These are phyloP conservation scores for Amylocarpus encephaloides DNA, from an alignment of 2,329 filamentous ascomycete species.

Conservation along the genomic window DNA sequence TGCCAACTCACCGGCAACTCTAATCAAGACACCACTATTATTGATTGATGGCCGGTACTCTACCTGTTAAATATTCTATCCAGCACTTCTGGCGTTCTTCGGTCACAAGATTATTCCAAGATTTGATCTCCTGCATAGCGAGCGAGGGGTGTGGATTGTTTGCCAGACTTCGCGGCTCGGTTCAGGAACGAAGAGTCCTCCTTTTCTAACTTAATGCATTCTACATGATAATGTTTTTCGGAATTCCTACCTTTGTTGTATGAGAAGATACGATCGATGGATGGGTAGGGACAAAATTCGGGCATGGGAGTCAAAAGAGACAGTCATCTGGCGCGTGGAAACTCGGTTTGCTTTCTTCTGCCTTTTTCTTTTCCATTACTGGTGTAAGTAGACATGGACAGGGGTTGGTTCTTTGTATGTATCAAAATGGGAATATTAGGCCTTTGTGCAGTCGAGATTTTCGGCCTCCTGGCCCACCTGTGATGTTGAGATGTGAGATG, in stretches of 20 bases:
- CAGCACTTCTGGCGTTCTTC: conserved; percentile 30
- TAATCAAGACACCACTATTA: conserved; percentile 9
- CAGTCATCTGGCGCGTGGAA: background rate
- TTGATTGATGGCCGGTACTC: conserved; percentile 10
- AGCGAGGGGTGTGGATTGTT: conserved; percentile 30
- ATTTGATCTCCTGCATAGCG: conserved; percentile 33
- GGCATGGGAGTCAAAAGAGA: background rate
- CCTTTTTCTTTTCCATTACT: background rate
- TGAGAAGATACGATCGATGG: background rate
- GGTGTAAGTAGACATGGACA: conserved; percentile 12
- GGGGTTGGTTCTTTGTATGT: conserved; percentile 23
- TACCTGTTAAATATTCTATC: conserved; percentile 31
- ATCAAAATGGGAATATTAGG: conserved; percentile 28
- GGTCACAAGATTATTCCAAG: conserved; percentile 22
- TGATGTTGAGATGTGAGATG: too few relatives aligned
- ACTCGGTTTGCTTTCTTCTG: conserved; percentile 13
- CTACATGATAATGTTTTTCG: conserved; percentile 30
- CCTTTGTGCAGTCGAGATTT: background rate
- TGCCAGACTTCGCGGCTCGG: conserved; percentile 26
- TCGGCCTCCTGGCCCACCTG: too few relatives aligned
- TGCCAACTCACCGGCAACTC: background rate
- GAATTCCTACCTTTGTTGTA: conserved; percentile 13
- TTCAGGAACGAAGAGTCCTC: conserved; percentile 14
- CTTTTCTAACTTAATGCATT: conserved; percentile 28
- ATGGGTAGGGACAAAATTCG: background rate